Evolutionary conservation across 169 alveolate genomes (phyloP).

Genomic region (Plasmodium gallinaceum): DNA sequence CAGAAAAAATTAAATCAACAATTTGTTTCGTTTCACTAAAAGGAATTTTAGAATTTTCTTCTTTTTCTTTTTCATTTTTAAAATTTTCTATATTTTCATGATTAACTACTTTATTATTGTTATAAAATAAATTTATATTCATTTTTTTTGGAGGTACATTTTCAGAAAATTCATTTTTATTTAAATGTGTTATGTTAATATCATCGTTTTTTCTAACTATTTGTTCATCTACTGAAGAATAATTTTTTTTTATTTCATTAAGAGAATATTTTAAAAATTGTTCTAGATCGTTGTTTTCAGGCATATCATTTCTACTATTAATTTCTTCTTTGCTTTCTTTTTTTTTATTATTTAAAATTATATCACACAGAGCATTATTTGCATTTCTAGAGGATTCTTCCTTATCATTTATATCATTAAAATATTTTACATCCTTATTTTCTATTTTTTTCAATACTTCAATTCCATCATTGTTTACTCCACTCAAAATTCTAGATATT

Average conservation of each 20-base stretch:
- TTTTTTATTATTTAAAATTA: background rate
- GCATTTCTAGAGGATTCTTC: background rate
- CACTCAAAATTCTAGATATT: too few relatives aligned
- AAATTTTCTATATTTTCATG: background rate
- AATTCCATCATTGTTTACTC: too few relatives aligned
- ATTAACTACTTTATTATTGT: background rate
- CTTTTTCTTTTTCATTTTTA: background rate
- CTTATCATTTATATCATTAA: background rate
- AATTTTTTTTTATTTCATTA: background rate
- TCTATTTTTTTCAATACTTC: background rate
- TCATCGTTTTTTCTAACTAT: background rate
- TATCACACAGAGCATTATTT: background rate
- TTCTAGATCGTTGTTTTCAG: background rate
- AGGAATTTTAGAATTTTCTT: background rate
- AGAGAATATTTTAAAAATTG: slow-evolving; percentile 4
- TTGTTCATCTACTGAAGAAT: too few relatives aligned
- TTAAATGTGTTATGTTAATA: background rate
- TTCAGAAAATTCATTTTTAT: background rate
- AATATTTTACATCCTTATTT: background rate
- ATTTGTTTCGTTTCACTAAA: slow-evolving; percentile 32
- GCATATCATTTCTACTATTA: background rate
- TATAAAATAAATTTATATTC: background rate
- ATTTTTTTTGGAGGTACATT: background rate
- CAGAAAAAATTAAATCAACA: slow-evolving; percentile 39
- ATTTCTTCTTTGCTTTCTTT: background rate